Evolutionary conservation across 257 asterid species (phyloP).

Genomic region (Solanum habrochaites): DNA sequence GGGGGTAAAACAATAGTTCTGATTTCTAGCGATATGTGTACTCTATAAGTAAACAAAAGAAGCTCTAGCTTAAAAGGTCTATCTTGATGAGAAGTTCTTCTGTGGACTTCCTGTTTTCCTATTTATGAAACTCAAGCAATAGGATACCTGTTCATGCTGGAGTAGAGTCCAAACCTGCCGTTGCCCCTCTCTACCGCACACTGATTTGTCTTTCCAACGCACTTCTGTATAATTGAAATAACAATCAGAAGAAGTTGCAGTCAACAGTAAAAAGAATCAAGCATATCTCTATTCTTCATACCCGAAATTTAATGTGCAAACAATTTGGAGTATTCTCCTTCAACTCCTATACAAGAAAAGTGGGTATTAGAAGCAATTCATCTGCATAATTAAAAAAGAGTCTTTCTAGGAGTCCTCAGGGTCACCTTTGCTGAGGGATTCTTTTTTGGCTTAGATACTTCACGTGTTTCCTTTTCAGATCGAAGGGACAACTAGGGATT

Average conservation of each 20-base stretch:
- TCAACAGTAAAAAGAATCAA: background rate
- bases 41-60: background rate
- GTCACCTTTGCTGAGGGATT: slow-evolving; percentile 34
- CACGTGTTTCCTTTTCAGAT: slow-evolving; percentile 19
- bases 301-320: slow-evolving; percentile 40
- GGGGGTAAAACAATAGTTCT: too few species aligned
- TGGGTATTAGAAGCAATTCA: background rate
- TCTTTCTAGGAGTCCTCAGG: background rate
- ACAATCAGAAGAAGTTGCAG: background rate
- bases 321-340: slow-evolving; percentile 32
- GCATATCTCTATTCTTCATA: slow-evolving; percentile 11
- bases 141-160: slow-evolving; percentile 38
- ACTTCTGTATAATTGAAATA: slow-evolving; percentile 15
- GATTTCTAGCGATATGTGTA: background rate
- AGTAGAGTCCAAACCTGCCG: slow-evolving; percentile 22
- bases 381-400: background rate
- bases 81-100: background rate
- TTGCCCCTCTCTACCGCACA: slow-evolving; percentile 34
- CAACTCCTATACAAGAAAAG: slow-evolving; percentile 17
- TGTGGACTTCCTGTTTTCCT: background rate
- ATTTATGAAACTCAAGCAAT: background rate
- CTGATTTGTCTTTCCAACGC: slow-evolving; percentile 40
- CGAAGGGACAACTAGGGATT: slow-evolving; percentile 49
- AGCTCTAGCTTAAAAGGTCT: background rate
- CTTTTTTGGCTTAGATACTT: slow-evolving; percentile 13